A percentile compares a stretch with the other conserved stretches of the same genome.
Conservation (phyloP, 345 rosid genomes). For the Orychophragmus violaceus region DNA sequence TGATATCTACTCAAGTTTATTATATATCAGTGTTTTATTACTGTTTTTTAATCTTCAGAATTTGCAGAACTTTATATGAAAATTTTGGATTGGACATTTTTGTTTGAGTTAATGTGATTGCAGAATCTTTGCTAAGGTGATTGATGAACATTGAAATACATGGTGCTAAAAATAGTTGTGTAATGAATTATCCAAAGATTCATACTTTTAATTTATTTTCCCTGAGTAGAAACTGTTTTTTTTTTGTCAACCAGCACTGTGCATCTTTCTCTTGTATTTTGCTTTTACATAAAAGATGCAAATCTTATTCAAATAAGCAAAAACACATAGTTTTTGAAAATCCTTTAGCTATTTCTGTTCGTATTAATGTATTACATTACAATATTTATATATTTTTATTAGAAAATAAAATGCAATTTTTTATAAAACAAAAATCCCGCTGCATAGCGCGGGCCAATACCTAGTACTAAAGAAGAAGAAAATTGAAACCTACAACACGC, state of each 20-base stretch:
- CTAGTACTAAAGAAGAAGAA: too few species aligned
- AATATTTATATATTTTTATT: too few species aligned
- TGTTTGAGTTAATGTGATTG: not conserved
- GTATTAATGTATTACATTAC: too few species aligned
- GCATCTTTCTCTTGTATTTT: not conserved
- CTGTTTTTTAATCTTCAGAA: not conserved
- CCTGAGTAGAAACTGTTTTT: not conserved
- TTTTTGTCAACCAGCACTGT: not conserved
- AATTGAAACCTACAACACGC: too few species aligned
- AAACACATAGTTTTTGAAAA: too few species aligned
- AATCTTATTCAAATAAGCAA: not conserved
- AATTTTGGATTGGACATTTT: not conserved
- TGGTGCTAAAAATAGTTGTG: not conserved
- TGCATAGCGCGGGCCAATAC: too few species aligned
- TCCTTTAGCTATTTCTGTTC: too few species aligned
- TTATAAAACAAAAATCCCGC: too few species aligned
- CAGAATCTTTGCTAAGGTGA: not conserved
- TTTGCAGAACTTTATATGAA: not conserved
- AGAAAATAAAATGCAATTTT: too few species aligned
- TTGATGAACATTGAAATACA: not conserved
- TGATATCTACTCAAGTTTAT: not conserved
- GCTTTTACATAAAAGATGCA: not conserved
- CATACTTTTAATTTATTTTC: too few species aligned
- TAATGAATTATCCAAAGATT: too few species aligned
- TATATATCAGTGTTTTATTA: not conserved